phyloP scores from a whole-genome alignment of 2,329 filamentous ascomycete species.

The Bipolaris gigantea region DNA sequence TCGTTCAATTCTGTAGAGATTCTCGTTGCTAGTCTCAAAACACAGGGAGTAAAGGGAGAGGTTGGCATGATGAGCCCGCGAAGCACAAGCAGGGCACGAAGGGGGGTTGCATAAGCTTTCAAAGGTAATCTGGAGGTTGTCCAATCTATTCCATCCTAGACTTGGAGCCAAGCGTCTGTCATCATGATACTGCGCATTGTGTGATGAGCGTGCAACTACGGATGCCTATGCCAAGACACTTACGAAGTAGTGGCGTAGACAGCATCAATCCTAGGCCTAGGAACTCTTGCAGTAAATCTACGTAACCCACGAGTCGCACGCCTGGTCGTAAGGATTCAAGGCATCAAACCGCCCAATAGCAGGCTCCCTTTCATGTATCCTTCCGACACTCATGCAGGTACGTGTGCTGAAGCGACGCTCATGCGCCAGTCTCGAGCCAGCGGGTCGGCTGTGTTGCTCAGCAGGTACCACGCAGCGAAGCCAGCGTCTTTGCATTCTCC shows the following conservation, averaged over 20 bases:
- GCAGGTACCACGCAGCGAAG: not conserved
- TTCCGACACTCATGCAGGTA: not conserved
- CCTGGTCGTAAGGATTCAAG: not conserved
- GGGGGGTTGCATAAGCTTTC: slow-evolving; percentile 17
- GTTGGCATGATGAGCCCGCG: slow-evolving; percentile 19
- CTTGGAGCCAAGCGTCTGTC: not conserved
- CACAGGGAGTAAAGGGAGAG: slow-evolving; percentile 18
- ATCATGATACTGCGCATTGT: not conserved
- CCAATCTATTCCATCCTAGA: not conserved
- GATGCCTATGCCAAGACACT: not conserved
- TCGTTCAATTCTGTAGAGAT: slow-evolving; percentile 23
- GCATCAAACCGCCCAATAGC: not conserved
- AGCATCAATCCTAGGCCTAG: not conserved
- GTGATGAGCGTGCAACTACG: not conserved
- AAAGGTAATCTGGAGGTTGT: not conserved
- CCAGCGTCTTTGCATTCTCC: not conserved
- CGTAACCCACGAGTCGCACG: not conserved
- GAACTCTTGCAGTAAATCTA: not conserved
- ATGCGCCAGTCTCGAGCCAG: not conserved
- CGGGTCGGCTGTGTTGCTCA: not conserved
- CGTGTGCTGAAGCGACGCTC: not conserved
- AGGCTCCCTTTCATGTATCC: not conserved
- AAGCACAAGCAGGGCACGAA: not conserved
- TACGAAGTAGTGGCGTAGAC: not conserved
- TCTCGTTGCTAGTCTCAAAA: slow-evolving; percentile 21